Percentiles rank a stretch among this genome's conserved stretches.
Evolutionary conservation across 108 stramenopile species (phyloP).

Genomic region (Chaetoceros muelleri): DNA sequence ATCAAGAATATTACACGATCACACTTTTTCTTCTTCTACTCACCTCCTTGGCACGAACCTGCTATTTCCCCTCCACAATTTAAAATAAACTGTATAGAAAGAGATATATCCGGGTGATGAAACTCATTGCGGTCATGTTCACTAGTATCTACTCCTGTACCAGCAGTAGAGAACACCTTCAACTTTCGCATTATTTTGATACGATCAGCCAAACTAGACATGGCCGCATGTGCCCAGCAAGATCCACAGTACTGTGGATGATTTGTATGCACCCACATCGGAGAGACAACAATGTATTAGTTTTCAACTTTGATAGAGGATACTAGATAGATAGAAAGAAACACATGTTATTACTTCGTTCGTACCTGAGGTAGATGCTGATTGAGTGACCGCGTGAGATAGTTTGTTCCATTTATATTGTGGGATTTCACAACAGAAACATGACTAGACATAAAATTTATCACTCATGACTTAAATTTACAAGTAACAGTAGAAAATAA

Average conservation of each 20-base stretch:
- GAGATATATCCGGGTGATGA: conserved; percentile 1
- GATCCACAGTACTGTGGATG: conserved; percentile 30
- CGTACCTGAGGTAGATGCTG: conserved; percentile 86
- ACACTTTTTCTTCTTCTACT: too few species aligned
- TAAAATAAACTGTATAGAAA: conserved; percentile 30
- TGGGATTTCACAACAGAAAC: too few species aligned
- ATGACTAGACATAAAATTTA: too few species aligned
- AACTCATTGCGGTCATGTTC: conserved; percentile 5
- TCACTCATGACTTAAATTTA: too few species aligned
- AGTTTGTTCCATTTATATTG: conserved; percentile 65
- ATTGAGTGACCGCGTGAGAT: conserved; percentile 73
- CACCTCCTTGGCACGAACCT: conserved; percentile 34
- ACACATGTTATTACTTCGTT: not conserved
- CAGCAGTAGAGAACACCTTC: conserved; percentile 13
- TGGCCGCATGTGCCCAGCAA: conserved; percentile 80
- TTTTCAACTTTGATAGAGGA: conserved; percentile 4
- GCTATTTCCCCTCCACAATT: conserved; percentile 29
- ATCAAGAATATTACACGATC: too few species aligned
- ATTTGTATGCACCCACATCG: conserved; percentile 1
- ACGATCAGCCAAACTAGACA: conserved; percentile 60
- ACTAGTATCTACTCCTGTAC: conserved; percentile 36
- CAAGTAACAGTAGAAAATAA: too few species aligned
- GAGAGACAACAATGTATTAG: conserved; percentile 14
- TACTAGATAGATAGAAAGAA: not conserved
- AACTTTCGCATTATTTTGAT: conserved; percentile 58